These are phyloP conservation scores for Fraxinus albicans DNA, from an alignment of 305 asterid species.

Conservation along the genomic window DNA sequence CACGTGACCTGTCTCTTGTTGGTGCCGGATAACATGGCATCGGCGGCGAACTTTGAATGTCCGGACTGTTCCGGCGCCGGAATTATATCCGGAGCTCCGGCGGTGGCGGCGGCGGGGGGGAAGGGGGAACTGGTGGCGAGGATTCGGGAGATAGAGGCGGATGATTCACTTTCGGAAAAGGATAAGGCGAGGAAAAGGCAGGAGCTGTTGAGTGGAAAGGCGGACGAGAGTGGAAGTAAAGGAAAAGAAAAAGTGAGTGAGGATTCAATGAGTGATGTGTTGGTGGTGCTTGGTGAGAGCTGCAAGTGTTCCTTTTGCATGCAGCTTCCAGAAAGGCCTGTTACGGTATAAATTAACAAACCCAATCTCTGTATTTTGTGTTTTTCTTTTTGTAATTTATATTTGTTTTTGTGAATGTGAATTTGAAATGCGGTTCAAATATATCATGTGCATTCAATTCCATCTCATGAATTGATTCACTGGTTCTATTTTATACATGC, in stretches of 20 bases:
- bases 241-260: constrained; percentile 24
- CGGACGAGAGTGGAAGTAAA: constrained; percentile 21
- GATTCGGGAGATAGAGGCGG: constrained; percentile 66
- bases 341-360: constrained; percentile 47
- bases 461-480: neutral
- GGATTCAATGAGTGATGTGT: constrained; percentile 39
- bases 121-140: constrained; percentile 44
- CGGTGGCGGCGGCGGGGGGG: constrained; percentile 27
- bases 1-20: constrained; percentile 56
- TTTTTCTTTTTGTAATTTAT: neutral
- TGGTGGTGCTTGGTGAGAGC: constrained; percentile 55
- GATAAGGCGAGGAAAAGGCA: constrained; percentile 68
- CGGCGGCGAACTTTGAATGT: constrained; percentile 43
- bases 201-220: constrained; percentile 50
- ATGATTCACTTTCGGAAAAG: constrained; percentile 50
- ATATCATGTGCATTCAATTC: neutral
- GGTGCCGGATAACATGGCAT: constrained; percentile 35
- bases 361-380: neutral
- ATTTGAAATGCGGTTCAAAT: neutral
- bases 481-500: neutral
- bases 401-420: neutral
- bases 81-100: constrained; percentile 36
- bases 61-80: constrained; percentile 82
- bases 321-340: constrained; percentile 81
- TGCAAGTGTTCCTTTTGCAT: constrained; percentile 70